Percentiles rank a stretch among this genome's conserved stretches.
Evolutionary conservation across 768 basidiomycete species (phyloP).

Genomic region (Udeniomyces megalosporus): DNA sequence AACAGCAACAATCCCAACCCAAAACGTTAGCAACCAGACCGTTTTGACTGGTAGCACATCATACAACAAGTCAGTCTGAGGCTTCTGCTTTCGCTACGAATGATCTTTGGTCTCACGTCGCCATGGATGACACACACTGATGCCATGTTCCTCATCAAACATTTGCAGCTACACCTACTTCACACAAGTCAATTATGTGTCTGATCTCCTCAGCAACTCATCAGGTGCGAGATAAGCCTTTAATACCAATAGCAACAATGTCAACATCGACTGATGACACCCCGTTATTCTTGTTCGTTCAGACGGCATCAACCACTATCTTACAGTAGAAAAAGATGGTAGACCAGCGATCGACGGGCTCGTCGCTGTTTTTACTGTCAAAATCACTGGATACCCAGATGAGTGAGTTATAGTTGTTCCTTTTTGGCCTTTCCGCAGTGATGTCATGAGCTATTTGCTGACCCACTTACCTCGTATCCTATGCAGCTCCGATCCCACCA

Average conservation of each 20-base stretch:
- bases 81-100: too few species aligned
- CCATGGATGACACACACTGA: not conserved
- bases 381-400: slow-evolving; percentile 31
- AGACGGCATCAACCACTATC: slow-evolving; percentile 30
- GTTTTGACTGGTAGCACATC: slow-evolving; percentile 50
- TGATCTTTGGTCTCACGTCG: too few species aligned
- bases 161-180: slow-evolving; percentile 53
- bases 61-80: slow-evolving; percentile 29
- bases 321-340: slow-evolving; percentile 23
- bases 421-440: too few species aligned
- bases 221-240: not conserved
- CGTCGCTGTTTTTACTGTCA: slow-evolving; percentile 60
- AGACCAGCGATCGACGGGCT: slow-evolving; percentile 54
- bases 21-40: slow-evolving; percentile 42
- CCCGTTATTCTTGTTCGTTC: not conserved
- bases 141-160: not conserved
- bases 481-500: too few species aligned
- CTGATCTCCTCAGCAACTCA: slow-evolving; percentile 53
- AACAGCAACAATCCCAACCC: slow-evolving; percentile 24
- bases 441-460: too few species aligned
- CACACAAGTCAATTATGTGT: slow-evolving; percentile 49
- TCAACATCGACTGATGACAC: too few species aligned
- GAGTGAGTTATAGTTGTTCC: too few species aligned
- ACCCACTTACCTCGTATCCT: too few species aligned
- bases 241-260: not conserved